Base-by-base conservation (phyloP, 1,139 yeast species). In the Pichia sp. region DNA sequence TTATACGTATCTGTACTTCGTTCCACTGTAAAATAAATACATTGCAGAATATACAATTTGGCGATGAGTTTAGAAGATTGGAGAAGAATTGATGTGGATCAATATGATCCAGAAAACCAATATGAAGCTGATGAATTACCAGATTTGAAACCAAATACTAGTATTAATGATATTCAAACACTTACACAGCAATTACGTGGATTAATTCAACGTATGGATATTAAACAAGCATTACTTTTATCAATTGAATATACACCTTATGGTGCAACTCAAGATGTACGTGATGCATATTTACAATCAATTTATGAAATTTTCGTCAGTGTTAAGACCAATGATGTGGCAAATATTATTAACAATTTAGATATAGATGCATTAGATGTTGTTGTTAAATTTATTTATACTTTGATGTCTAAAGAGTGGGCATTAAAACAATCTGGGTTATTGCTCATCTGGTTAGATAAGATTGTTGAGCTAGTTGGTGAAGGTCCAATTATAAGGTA, bases 51-150 rank as follows among this genome's bases (percentile, higher is more conserved):
- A 10, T 22, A 32, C 7, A 32, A 16, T n/a, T 16, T 24, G 2
- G 12, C 9, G 23, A 49, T 47, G 51, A 41, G 48, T 29, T 53
- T 57, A 51, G 61, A 58, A 37, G 66, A 62, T 42, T 63, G 67
- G 67, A 75, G 98, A 75, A 80, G 90, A 73, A 86, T 90, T 57
- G 96, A 92, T 63, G 81, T 92, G 48, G 97, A 92, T 65, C 87
- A 89, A 25, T 80, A 80, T 57, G 97, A 90, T 59, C 84, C 95
- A 6, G 96, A 87, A 45, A 64, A 63, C 48, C 62, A 58, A 31
- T 61, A 56, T 40, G 55, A 46, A 10, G 48, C 53, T 12, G 64
- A 60, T 40, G 51, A 49, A 20, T 30, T 51, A 7, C 56, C 55
- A 23, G 41, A 49, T 11, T 46, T 47, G 28, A 48, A 48, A 28